These are phyloP conservation scores for Fusarium sp. DNA, from an alignment of 2,329 filamentous ascomycete genomes.

Conservation along the genomic window DNA sequence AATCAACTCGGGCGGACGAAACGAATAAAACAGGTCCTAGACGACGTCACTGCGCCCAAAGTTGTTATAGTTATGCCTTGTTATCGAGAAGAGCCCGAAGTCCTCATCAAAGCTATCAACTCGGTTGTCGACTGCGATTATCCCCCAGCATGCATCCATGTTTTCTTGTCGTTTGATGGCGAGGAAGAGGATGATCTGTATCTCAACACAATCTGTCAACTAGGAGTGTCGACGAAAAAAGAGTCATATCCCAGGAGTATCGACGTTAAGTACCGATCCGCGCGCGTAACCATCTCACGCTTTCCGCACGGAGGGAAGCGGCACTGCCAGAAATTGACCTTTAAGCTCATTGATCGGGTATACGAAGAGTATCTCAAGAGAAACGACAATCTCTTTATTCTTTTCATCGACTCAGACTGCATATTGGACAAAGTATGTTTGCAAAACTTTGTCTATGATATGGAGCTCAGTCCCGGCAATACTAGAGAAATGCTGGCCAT, in stretches of 20 bases:
- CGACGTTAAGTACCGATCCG: constrained; percentile 85
- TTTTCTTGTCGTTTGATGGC: constrained; percentile 95
- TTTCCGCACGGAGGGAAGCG: constrained; percentile 95
- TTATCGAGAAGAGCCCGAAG: constrained; percentile 89
- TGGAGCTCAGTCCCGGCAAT: constrained; percentile 96
- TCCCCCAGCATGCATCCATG: constrained; percentile 89
- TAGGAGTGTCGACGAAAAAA: constrained; percentile 83
- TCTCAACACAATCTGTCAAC: constrained; percentile 83
- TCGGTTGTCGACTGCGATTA: constrained; percentile 96
- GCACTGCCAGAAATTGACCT: constrained; percentile 92
- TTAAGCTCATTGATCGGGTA: constrained; percentile 91
- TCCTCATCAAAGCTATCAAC: constrained; percentile 87
- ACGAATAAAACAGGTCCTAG: constrained; percentile 84
- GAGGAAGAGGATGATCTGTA: constrained; percentile 91
- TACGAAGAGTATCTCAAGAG: constrained; percentile 87
- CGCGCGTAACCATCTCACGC: constrained; percentile 88
- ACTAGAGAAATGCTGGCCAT: constrained; percentile 94
- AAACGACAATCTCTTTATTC: constrained; percentile 92
- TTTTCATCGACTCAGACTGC: constrained; percentile 98
- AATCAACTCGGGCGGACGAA: constrained; percentile 85
- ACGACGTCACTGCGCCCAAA: constrained; percentile 89
- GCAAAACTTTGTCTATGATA: constrained; percentile 98
- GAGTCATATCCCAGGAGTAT: constrained; percentile 89
- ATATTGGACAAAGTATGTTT: constrained; percentile 91
- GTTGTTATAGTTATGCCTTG: constrained; percentile 97